These are phyloP conservation scores for Blastocystis sp. DNA, from an alignment of 352 stramenopile species.

Conservation along the genomic window DNA sequence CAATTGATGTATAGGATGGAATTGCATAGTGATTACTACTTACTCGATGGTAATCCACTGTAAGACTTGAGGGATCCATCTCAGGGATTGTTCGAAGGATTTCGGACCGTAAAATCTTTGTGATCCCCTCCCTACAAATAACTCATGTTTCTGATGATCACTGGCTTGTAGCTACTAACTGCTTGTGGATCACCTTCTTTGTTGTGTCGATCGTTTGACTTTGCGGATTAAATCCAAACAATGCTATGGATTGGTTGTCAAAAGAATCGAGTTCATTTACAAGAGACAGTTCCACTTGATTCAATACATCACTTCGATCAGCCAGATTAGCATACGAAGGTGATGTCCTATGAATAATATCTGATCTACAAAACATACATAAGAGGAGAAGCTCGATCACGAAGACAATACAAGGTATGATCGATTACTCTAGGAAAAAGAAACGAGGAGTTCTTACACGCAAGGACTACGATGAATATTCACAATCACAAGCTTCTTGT, in stretches of 20 bases:
- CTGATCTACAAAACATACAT: not conserved
- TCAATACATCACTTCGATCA: not conserved
- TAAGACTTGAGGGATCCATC: not conserved
- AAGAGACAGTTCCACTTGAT: not conserved
- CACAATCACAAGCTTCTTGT: not conserved
- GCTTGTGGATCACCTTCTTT: not conserved
- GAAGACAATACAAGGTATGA: not conserved
- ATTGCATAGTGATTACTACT: slow-evolving; percentile 54
- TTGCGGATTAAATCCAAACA: slow-evolving; percentile 34
- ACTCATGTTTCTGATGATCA: not conserved
- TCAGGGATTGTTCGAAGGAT: not conserved
- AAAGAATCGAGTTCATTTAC: not conserved
- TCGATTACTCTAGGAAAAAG: not conserved
- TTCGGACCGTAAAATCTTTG: not conserved
- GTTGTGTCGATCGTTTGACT: slow-evolving; percentile 16
- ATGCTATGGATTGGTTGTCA: not conserved
- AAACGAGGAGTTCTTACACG: not conserved
- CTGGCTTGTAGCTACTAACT: not conserved
- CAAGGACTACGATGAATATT: slow-evolving; percentile 55
- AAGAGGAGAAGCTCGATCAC: slow-evolving; percentile 35
- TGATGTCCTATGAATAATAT: slow-evolving; percentile 5
- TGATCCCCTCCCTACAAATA: not conserved
- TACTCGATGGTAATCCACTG: slow-evolving; percentile 21
- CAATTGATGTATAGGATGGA: not conserved
- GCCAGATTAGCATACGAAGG: not conserved